Percentiles rank a stretch among this genome's conserved stretches.
These are phyloP conservation scores for Wallacemonas rigidus DNA, from an alignment of 208 protist species.

Conservation along the genomic window DNA sequence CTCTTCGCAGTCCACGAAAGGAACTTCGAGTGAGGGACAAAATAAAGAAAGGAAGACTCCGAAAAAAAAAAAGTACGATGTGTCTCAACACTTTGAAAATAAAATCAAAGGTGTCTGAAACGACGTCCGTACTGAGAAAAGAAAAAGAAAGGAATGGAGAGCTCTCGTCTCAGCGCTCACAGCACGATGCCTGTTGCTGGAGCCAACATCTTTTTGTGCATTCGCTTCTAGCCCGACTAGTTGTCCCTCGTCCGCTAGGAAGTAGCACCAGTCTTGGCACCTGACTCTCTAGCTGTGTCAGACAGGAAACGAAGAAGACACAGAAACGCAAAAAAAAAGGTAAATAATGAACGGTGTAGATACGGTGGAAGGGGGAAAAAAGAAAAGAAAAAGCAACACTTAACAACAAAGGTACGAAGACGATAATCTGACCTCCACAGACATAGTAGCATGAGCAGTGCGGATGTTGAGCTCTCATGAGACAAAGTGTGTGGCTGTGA, in stretches of 20 bases:
- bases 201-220: no score
- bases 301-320: no score
- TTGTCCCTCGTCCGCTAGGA: no score
- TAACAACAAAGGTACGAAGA: not conserved
- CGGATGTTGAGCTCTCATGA: no score
- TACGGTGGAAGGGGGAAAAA: not conserved
- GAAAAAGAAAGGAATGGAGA: not conserved
- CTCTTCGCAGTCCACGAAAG: not conserved
- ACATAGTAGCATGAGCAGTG: no score
- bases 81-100: not conserved
- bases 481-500: no score
- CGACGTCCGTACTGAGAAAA: not conserved
- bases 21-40: constrained; percentile 4
- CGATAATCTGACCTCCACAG: not conserved
- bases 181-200: no score
- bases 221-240: no score
- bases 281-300: no score
- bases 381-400: not conserved
- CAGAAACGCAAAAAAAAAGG: constrained; percentile 1
- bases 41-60: not conserved
- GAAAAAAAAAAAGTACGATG: not conserved
- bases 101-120: not conserved
- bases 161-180: no score
- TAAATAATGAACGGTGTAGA: not conserved
- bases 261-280: no score